Conservation (phyloP, 164 flowering plant genomes). For the Sedum album region DNA sequence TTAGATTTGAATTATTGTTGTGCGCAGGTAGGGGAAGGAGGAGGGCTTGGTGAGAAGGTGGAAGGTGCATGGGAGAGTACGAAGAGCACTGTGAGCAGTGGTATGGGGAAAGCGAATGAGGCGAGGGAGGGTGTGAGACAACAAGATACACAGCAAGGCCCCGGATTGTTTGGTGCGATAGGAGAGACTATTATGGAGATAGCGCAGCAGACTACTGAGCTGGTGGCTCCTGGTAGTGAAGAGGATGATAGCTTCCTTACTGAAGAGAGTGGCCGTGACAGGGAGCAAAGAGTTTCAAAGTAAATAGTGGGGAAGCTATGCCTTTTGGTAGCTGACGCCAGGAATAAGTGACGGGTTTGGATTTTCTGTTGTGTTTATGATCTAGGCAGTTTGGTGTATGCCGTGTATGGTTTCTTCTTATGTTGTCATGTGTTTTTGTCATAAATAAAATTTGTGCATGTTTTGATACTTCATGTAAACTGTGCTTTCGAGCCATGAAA, state of each 20-base stretch:
- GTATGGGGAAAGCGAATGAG: not conserved
- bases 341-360: not conserved
- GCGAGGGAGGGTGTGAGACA: not conserved
- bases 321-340: not conserved
- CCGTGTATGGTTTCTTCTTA: not conserved
- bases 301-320: not conserved
- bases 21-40: not conserved
- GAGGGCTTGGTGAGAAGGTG: not conserved
- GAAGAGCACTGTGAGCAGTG: not conserved
- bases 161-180: conserved; percentile 39
- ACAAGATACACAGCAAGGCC: conserved; percentile 11
- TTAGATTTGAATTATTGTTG: not conserved
- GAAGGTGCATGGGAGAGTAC: conserved; percentile 4
- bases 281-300: not conserved
- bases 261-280: not conserved
- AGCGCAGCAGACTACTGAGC: conserved; percentile 36
- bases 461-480: conserved; percentile 48
- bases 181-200: conserved; percentile 63
- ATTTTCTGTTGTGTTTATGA: not conserved
- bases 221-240: conserved; percentile 24
- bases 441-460: conserved; percentile 1
- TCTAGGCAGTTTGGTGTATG: not conserved
- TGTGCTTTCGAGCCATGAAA: too few relatives aligned
- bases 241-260: conserved; percentile 2
- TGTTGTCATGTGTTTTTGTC: not conserved